Evolutionary conservation across 768 basidiomycete genomes (phyloP).

Genomic region (Suillus clintonianus): DNA sequence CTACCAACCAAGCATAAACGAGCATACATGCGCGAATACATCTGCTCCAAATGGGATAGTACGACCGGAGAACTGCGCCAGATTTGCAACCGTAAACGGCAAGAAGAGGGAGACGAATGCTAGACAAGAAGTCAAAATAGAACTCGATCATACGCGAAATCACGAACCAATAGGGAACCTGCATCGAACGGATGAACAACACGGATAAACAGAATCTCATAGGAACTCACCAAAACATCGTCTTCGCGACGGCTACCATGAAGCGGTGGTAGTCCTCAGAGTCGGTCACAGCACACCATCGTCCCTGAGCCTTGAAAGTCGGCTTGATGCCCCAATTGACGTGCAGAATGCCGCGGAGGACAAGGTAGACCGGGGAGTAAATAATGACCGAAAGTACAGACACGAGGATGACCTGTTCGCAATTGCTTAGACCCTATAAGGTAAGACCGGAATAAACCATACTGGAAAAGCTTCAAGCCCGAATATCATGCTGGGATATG

Average conservation of each 20-base stretch:
- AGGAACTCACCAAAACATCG: slow-evolving; percentile 66
- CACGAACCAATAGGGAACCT: slow-evolving; percentile 64
- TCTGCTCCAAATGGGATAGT: slow-evolving; percentile 45
- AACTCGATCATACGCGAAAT: background rate
- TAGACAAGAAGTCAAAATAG: slow-evolving; percentile 23
- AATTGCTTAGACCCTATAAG: slow-evolving; percentile 3
- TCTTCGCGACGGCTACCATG: slow-evolving; percentile 59
- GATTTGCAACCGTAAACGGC: slow-evolving; percentile 56
- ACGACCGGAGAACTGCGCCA: slow-evolving; percentile 50
- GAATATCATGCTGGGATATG: slow-evolving; percentile 46
- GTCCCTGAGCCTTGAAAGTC: slow-evolving; percentile 46
- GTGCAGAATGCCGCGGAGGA: slow-evolving; percentile 57
- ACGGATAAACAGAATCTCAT: background rate
- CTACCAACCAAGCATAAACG: slow-evolving; percentile 55
- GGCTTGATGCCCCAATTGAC: slow-evolving; percentile 54
- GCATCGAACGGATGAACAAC: slow-evolving; percentile 8
- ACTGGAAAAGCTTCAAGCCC: slow-evolving; percentile 67
- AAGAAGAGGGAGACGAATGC: slow-evolving; percentile 62
- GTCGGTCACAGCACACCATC: slow-evolving; percentile 39
- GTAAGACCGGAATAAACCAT: slow-evolving; percentile 18
- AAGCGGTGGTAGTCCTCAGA: slow-evolving; percentile 60
- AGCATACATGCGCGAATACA: slow-evolving; percentile 53
- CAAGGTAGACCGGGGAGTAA: slow-evolving; percentile 63
- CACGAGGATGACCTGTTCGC: slow-evolving; percentile 55
- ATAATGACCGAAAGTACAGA: slow-evolving; percentile 55